Conservation (phyloP, 192 early-diverging fungal genomes). For the Geranomyces michiganensis region DNA sequence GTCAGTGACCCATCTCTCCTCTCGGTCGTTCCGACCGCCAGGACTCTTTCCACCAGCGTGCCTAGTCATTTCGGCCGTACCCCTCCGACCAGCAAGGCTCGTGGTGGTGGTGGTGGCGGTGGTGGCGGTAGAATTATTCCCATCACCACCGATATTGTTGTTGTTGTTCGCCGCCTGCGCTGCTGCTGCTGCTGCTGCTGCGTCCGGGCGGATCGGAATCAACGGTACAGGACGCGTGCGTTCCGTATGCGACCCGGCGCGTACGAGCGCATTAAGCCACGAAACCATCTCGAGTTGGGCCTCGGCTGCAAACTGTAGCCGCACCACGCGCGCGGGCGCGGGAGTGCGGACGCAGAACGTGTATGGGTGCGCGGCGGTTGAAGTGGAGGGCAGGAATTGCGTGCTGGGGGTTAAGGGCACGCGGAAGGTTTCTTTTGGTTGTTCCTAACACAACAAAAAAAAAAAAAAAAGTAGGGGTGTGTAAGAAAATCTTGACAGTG, state of each 20-base stretch:
- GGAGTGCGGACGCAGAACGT: constrained; percentile 3
- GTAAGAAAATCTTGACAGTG: not conserved
- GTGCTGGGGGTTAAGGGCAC: not conserved
- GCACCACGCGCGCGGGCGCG: constrained; percentile 4
- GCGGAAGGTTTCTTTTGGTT: constrained; percentile 3
- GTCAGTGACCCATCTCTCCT: too few species aligned
- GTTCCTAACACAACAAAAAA: not conserved
- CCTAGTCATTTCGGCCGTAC: too few species aligned
- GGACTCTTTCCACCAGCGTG: too few species aligned
- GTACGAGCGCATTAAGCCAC: constrained; percentile 36
- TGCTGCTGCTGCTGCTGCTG: not conserved
- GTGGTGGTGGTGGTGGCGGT: too few species aligned
- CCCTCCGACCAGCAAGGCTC: too few species aligned
- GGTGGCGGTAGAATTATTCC: too few species aligned
- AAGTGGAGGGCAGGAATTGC: constrained; percentile 1
- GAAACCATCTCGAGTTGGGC: constrained; percentile 32
- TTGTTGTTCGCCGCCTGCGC: not conserved
- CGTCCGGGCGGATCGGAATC: constrained; percentile 28
- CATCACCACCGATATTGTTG: not conserved
- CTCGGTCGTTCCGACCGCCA: too few species aligned
- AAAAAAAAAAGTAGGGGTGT: not conserved
- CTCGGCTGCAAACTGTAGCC: constrained; percentile 33
- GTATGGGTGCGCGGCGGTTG: not conserved
- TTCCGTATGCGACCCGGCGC: constrained; percentile 30
- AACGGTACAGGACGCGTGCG: constrained; percentile 29